Evolutionary conservation across 768 basidiomycete species (phyloP).

Genomic region (Termitomyces titanicus): DNA sequence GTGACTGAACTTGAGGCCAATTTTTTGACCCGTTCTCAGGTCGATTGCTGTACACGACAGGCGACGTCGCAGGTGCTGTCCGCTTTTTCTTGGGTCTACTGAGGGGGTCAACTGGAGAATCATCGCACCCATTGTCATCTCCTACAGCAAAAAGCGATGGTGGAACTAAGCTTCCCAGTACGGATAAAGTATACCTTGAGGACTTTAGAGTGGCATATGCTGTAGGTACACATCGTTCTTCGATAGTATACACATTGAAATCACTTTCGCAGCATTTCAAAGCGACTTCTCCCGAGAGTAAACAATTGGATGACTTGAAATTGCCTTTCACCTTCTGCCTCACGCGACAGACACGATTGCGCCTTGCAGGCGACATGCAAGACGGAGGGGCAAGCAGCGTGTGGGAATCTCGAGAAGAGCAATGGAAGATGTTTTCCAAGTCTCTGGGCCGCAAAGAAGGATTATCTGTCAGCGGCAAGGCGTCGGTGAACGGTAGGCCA

Average conservation of each 20-base stretch:
- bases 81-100: constrained; percentile 74
- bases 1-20: background rate
- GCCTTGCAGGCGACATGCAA: constrained; percentile 49
- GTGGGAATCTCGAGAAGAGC: constrained; percentile 66
- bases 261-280: constrained; percentile 61
- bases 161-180: constrained; percentile 27
- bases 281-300: constrained; percentile 47
- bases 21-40: constrained; percentile 38
- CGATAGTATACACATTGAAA: background rate
- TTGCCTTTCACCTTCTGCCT: constrained; percentile 70
- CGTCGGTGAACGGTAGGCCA: constrained; percentile 57
- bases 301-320: constrained; percentile 40
- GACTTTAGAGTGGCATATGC: constrained; percentile 87
- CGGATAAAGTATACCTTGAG: constrained; percentile 74
- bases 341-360: constrained; percentile 49
- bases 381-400: constrained; percentile 38
- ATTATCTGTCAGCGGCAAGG: constrained; percentile 53
- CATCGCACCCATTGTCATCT: constrained; percentile 1
- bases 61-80: constrained; percentile 75
- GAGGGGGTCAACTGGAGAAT: constrained; percentile 28
- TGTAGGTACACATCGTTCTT: constrained; percentile 37
- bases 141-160: constrained; percentile 14
- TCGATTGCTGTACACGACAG: constrained; percentile 86
- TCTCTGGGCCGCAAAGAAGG: constrained; percentile 47
- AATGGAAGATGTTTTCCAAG: constrained; percentile 63